phyloP scores from a whole-genome alignment of 352 stramenopile species.

The Globisporangium orthogonon region DNA sequence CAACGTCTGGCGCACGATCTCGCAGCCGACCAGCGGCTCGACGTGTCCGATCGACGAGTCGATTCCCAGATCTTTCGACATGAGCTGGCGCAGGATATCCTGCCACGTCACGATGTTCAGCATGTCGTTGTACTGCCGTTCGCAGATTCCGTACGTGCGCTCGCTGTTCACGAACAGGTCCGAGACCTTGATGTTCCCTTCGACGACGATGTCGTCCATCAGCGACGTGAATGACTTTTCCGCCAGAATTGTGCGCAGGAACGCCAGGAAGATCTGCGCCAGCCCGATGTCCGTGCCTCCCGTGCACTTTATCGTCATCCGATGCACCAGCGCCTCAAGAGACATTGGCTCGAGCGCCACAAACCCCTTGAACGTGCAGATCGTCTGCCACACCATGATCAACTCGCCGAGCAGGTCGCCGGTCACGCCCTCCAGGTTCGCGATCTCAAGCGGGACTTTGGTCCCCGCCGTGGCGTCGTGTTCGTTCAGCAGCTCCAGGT shows the following conservation, averaged over 20 bases:
- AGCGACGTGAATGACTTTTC: constrained; percentile 77
- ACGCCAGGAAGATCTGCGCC: constrained; percentile 65
- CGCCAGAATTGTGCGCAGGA: constrained; percentile 59
- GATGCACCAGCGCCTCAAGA: constrained; percentile 49
- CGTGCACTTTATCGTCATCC: constrained; percentile 38
- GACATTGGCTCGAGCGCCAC: constrained; percentile 52
- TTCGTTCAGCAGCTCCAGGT: constrained; percentile 49
- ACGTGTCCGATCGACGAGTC: constrained; percentile 67
- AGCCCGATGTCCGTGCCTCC: constrained; percentile 40
- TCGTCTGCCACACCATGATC: constrained; percentile 76
- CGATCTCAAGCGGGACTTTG: constrained; percentile 27
- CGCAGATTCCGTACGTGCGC: constrained; percentile 69
- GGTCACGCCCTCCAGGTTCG: constrained; percentile 42
- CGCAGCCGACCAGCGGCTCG: constrained; percentile 68
- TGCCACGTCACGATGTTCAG: constrained; percentile 80
- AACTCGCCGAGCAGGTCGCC: constrained; percentile 62
- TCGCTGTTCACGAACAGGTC: constrained; percentile 71
- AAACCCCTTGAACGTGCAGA: constrained; percentile 70
- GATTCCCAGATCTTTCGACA: constrained; percentile 75
- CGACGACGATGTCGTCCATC: constrained; percentile 69
- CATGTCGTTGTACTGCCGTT: constrained; percentile 60
- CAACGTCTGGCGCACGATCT: constrained; percentile 76
- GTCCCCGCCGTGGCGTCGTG: constrained; percentile 19
- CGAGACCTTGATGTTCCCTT: constrained; percentile 76
- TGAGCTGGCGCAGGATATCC: constrained; percentile 76